Percentiles rank a stretch among this genome's conserved stretches.
phyloP scores from a whole-genome alignment of 2,329 filamentous ascomycete genomes.

The Phoma sp. region DNA sequence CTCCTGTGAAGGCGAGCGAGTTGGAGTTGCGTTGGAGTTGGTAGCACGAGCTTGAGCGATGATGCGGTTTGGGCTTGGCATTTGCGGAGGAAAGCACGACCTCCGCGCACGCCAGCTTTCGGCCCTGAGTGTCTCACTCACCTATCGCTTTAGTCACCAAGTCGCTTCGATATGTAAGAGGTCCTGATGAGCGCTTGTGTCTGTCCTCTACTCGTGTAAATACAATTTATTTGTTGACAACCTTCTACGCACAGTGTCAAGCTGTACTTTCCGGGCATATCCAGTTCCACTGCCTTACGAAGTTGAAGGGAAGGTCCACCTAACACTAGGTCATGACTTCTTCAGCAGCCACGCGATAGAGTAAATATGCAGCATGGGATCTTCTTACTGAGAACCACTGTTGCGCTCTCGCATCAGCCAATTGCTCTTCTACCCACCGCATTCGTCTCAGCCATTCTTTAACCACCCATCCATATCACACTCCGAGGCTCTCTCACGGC shows the following conservation, averaged over 20 bases:
- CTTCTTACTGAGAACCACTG: too few species aligned
- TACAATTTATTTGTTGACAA: not conserved
- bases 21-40: not conserved
- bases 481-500: conserved; percentile 1
- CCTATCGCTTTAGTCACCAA: not conserved
- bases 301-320: not conserved
- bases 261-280: not conserved
- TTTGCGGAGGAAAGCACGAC: conserved; percentile 9
- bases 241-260: not conserved
- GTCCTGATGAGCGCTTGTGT: not conserved
- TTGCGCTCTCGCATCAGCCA: not conserved
- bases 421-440: not conserved
- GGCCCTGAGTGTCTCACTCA: not conserved
- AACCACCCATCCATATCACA: not conserved
- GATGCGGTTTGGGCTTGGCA: conserved; percentile 13
- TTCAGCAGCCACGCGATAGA: conserved; percentile 10
- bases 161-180: not conserved
- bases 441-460: conserved; percentile 7
- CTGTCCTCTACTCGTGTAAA: not conserved
- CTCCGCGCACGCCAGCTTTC: conserved; percentile 3
- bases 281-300: not conserved
- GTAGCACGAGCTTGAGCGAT: conserved; percentile 12
- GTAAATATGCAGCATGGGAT: not conserved
- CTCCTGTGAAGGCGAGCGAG: not conserved
- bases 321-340: conserved; percentile 4